Percentiles rank a stretch among this genome's conserved stretches.
These are phyloP conservation scores for Lentinula lateritia DNA, from an alignment of 768 basidiomycete species.

Conservation along the genomic window DNA sequence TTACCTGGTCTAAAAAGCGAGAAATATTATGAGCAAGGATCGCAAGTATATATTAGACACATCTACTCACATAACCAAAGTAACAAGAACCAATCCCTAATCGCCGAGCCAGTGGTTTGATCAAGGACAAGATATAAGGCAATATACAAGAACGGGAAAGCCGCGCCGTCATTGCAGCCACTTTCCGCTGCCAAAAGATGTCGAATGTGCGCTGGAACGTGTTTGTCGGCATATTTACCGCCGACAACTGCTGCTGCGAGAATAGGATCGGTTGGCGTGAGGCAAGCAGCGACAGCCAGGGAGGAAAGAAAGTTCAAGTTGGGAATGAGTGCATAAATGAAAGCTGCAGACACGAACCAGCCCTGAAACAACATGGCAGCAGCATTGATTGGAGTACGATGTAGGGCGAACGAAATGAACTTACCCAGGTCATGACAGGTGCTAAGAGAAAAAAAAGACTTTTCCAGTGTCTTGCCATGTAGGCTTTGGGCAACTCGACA, in stretches of 20 bases:
- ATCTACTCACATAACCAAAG: slow-evolving; percentile 75
- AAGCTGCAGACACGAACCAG: slow-evolving; percentile 88
- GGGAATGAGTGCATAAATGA: slow-evolving; percentile 92
- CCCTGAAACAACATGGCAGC: slow-evolving; percentile 43
- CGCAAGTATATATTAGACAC: neutral
- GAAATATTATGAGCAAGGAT: slow-evolving; percentile 5
- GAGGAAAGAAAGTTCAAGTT: slow-evolving; percentile 84
- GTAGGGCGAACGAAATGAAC: slow-evolving; percentile 1
- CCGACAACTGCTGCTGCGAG: slow-evolving; percentile 90
- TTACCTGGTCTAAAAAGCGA: slow-evolving; percentile 61
- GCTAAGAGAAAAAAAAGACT: slow-evolving; percentile 80
- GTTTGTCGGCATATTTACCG: slow-evolving; percentile 96
- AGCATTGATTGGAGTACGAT: slow-evolving; percentile 6
- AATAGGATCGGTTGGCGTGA: slow-evolving; percentile 94
- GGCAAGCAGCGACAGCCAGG: slow-evolving; percentile 86
- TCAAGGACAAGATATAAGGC: slow-evolving; percentile 85
- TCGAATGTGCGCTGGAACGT: slow-evolving; percentile 81
- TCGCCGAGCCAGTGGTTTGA: slow-evolving; percentile 50
- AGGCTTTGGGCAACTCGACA: slow-evolving; percentile 88
- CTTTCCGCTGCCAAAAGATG: slow-evolving; percentile 68
- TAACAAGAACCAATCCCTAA: slow-evolving; percentile 83
- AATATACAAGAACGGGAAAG: slow-evolving; percentile 90
- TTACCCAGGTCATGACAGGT: slow-evolving; percentile 80
- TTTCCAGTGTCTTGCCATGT: slow-evolving; percentile 91
- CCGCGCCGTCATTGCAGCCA: slow-evolving; percentile 96